Conservation (phyloP, 495 filamentous ascomycete species). For the Penicillium manginii region DNA sequence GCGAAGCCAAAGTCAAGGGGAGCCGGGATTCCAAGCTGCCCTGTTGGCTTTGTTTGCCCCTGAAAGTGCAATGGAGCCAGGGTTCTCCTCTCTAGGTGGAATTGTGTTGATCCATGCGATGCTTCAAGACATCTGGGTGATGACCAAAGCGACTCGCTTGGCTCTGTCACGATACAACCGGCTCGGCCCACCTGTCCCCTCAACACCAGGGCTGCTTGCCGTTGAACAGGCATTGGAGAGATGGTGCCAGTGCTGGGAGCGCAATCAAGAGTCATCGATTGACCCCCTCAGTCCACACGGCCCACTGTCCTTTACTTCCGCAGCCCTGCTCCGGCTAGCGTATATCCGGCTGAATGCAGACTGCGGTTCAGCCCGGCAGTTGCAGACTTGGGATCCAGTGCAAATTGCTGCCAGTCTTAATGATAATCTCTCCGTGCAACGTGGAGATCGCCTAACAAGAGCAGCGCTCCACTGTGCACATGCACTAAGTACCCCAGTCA, state of each 20-base stretch:
- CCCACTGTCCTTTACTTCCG: constrained; percentile 68
- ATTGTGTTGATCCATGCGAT: constrained; percentile 71
- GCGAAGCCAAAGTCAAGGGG: constrained; percentile 29
- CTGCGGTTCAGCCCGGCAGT: constrained; percentile 61
- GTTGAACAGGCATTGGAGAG: constrained; percentile 61
- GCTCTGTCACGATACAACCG: constrained; percentile 49
- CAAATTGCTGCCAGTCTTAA: constrained; percentile 62
- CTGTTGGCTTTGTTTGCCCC: constrained; percentile 34
- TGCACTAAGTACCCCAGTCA: constrained; percentile 68
- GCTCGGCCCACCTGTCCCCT: constrained; percentile 32
- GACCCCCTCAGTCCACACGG: constrained; percentile 58
- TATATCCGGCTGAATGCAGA: constrained; percentile 72
- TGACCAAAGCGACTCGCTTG: constrained; percentile 59
- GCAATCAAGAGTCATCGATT: constrained; percentile 54
- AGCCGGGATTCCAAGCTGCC: constrained; percentile 42
- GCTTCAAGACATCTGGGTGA: constrained; percentile 69
- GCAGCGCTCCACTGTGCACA: constrained; percentile 72
- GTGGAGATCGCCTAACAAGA: constrained; percentile 59
- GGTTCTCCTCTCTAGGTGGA: constrained; percentile 62
- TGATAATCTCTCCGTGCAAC: constrained; percentile 59
- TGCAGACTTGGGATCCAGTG: constrained; percentile 64
- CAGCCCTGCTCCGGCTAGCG: constrained; percentile 65
- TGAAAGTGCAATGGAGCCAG: constrained; percentile 24
- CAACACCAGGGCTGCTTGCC: constrained; percentile 57
- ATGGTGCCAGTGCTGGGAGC: constrained; percentile 67